Evolutionary conservation across 2,329 filamentous ascomycete species (phyloP).

Genomic region (Neocatenulostroma microsporum): DNA sequence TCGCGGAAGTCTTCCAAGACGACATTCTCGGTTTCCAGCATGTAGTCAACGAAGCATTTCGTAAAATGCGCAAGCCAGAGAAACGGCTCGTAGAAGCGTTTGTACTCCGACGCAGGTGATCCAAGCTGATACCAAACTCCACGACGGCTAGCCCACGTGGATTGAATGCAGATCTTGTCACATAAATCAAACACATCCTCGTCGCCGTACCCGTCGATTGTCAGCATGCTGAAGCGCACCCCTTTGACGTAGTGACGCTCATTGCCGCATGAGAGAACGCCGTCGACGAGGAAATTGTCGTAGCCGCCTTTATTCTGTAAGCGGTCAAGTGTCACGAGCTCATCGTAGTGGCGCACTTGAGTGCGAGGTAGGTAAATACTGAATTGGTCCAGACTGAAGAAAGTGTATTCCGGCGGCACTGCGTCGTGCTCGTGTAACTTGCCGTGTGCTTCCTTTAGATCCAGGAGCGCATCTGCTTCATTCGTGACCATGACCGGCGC

Average conservation of each 20-base stretch:
- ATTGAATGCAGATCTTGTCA: conserved; percentile 55
- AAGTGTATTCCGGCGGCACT: conserved; percentile 9
- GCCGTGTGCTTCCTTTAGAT: too few relatives aligned
- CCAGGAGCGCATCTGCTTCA: too few relatives aligned
- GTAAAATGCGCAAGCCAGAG: conserved; percentile 62
- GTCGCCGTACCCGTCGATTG: conserved; percentile 59
- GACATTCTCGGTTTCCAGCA: conserved; percentile 36
- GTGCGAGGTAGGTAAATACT: conserved; percentile 21
- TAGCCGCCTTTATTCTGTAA: neutral
- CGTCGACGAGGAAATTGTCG: conserved; percentile 50
- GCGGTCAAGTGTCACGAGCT: conserved; percentile 5
- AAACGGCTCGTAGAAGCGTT: conserved; percentile 55
- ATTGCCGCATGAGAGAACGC: conserved; percentile 45
- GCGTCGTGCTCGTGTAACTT: too few relatives aligned
- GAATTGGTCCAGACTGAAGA: conserved; percentile 14
- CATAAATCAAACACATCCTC: conserved; percentile 37
- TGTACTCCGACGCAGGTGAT: conserved; percentile 53
- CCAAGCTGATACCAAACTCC: conserved; percentile 57
- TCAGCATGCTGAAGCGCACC: conserved; percentile 51
- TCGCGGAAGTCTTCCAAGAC: conserved; percentile 50
- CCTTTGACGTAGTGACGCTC: conserved; percentile 45
- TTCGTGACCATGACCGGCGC: too few relatives aligned
- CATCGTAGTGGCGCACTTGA: conserved; percentile 1
- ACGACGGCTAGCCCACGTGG: conserved; percentile 17
- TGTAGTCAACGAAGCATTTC: conserved; percentile 65